A percentile compares a stretch with the other conserved stretches of the same genome.
Evolutionary conservation across 805 yeast genomes (phyloP).

Genomic region (Candida glaebosa): DNA sequence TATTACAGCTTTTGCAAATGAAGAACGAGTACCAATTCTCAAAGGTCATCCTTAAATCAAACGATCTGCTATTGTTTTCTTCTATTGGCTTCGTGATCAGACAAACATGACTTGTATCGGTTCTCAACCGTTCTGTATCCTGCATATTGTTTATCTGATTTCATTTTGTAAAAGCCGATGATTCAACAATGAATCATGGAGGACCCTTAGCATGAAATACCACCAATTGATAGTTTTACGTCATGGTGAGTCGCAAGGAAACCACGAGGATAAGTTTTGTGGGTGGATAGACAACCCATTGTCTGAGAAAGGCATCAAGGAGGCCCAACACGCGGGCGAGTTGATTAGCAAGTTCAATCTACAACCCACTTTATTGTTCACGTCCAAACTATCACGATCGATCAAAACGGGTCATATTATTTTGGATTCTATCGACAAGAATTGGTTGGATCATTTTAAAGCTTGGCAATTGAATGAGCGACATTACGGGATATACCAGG

Average conservation of each 20-base stretch:
- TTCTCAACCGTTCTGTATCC: background rate
- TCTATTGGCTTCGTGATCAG: no score
- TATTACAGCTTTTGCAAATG: no score
- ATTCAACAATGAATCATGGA: no score
- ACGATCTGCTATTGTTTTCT: no score
- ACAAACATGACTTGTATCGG: no score
- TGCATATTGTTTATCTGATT: background rate
- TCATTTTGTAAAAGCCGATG: no score
- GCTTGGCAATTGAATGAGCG: constrained; percentile 43
- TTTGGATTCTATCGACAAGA: constrained; percentile 25
- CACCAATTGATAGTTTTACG: constrained; percentile 40
- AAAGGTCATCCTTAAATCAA: no score
- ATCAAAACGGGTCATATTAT: constrained; percentile 41
- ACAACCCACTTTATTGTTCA: constrained; percentile 32
- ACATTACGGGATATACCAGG: constrained; percentile 43
- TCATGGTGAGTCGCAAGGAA: constrained; percentile 44
- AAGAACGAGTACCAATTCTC: no score
- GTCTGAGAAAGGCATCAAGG: constrained; percentile 33
- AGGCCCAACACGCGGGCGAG: constrained; percentile 38
- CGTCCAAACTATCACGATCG: constrained; percentile 37
- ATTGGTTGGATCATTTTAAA: constrained; percentile 37
- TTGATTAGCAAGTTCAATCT: constrained; percentile 25
- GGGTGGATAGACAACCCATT: constrained; percentile 46
- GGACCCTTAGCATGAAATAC: constrained; percentile 10
- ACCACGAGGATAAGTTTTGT: constrained; percentile 40